Evolutionary conservation across 140 eudicot species (phyloP).

Genomic region (Senecio squalidus): DNA sequence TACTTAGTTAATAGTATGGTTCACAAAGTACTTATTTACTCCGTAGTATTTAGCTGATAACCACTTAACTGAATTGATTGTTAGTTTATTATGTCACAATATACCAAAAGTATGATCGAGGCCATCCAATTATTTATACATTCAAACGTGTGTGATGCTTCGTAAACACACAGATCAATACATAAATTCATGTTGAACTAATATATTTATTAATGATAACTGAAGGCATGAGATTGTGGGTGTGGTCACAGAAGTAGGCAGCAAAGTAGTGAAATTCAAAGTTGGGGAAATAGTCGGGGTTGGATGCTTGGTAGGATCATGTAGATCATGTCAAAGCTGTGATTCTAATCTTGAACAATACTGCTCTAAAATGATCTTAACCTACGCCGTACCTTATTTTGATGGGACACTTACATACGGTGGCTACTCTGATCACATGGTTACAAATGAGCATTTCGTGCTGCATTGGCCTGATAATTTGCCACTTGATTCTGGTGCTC

Average conservation of each 20-base stretch:
- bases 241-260: slow-evolving; percentile 25
- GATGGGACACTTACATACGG: slow-evolving; percentile 27
- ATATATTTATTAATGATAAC: neutral
- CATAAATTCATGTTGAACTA: neutral
- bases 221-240: slow-evolving; percentile 36
- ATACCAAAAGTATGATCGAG: too few relatives aligned
- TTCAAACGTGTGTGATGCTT: too few relatives aligned
- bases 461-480: slow-evolving; percentile 12
- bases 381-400: slow-evolving; percentile 1
- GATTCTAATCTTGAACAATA: slow-evolving; percentile 15
- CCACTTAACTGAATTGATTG: too few relatives aligned
- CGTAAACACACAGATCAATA: too few relatives aligned
- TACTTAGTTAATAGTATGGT: neutral
- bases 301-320: slow-evolving; percentile 31
- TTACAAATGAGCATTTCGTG: slow-evolving; percentile 17
- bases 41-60: too few relatives aligned
- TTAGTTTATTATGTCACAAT: too few relatives aligned
- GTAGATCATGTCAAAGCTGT: slow-evolving; percentile 19
- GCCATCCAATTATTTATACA: too few relatives aligned
- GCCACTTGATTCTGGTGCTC: slow-evolving; percentile 24
- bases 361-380: slow-evolving; percentile 13
- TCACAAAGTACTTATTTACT: too few relatives aligned
- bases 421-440: slow-evolving; percentile 33
- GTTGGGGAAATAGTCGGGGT: slow-evolving; percentile 29
- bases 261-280: slow-evolving; percentile 28